Evolutionary conservation across 345 rosid genomes (phyloP).

Genomic region (Bruguiera parviflora): DNA sequence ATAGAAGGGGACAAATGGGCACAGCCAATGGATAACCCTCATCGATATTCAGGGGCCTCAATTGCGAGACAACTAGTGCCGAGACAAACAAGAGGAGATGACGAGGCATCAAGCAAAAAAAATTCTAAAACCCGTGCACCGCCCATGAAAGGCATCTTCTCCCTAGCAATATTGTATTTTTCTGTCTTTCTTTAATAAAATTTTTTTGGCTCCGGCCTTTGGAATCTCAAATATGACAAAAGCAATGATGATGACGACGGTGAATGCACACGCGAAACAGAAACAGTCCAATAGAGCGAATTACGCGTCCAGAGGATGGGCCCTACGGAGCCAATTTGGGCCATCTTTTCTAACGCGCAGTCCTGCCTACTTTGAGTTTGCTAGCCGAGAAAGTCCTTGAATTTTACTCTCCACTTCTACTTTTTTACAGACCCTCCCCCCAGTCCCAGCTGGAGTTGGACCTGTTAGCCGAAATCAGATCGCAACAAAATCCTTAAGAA

Average conservation of each 20-base stretch:
- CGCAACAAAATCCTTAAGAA: not conserved
- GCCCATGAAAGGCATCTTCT: not conserved
- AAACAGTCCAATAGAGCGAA: not conserved
- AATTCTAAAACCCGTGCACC: no score
- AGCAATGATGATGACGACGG: slow-evolving; percentile 4
- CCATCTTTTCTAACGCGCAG: slow-evolving; percentile 3
- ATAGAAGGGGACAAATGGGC: not conserved
- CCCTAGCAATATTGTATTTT: not conserved
- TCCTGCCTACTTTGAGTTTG: slow-evolving; percentile 7
- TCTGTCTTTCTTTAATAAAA: not conserved
- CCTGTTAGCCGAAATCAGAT: not conserved
- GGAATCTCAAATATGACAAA: slow-evolving; percentile 15
- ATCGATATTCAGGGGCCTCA: slow-evolving; percentile 6
- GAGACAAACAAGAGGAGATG: not conserved
- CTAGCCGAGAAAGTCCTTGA: not conserved
- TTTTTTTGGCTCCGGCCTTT: not conserved
- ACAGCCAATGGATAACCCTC: slow-evolving; percentile 14
- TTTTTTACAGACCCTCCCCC: not conserved
- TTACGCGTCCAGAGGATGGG: slow-evolving; percentile 17
- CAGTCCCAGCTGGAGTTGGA: slow-evolving; percentile 6
- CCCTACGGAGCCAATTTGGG: slow-evolving; percentile 21
- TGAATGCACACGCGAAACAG: not conserved
- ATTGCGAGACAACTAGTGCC: not conserved
- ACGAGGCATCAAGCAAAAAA: no score
- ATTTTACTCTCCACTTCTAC: not conserved